Percentiles rank a stretch among this genome's conserved stretches.
Evolutionary conservation across 2,329 filamentous ascomycete species (phyloP).

Genomic region (Cladosporium austrohemisphaericum): DNA sequence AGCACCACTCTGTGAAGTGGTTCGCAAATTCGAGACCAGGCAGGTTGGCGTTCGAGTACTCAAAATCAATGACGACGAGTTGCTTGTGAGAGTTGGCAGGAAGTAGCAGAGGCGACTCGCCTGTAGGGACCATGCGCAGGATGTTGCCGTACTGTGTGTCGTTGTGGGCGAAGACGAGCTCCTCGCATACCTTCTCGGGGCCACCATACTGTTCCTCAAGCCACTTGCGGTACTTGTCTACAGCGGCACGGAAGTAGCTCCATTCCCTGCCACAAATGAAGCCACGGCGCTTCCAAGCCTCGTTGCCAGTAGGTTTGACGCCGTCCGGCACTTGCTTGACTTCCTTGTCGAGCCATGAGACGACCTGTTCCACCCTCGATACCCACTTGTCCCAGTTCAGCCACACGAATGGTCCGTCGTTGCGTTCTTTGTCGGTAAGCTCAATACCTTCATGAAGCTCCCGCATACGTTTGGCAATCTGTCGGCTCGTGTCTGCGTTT

Average conservation of each 20-base stretch:
- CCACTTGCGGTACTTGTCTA: conserved; percentile 73
- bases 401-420: conserved; percentile 78
- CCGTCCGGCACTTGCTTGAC: conserved; percentile 47
- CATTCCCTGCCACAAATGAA: conserved; percentile 82
- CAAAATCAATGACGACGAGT: conserved; percentile 95
- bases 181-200: conserved; percentile 61
- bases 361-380: conserved; percentile 59
- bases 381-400: conserved; percentile 95
- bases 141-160: conserved; percentile 99
- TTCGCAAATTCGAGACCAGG: conserved; percentile 91
- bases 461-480: conserved; percentile 96
- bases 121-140: conserved; percentile 66
- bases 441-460: conserved; percentile 94
- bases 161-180: conserved; percentile 93
- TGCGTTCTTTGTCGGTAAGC: conserved; percentile 70
- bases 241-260: conserved; percentile 68
- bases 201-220: conserved; percentile 70
- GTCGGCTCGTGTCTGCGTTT: conserved; percentile 75
- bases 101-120: conserved; percentile 78
- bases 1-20: conserved; percentile 97
- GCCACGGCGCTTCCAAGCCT: conserved; percentile 67
- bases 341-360: conserved; percentile 58
- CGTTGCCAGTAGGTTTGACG: conserved; percentile 38
- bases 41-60: conserved; percentile 88
- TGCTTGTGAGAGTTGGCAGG: conserved; percentile 94